A percentile compares a stretch with the other conserved stretches of the same genome.
phyloP scores from a whole-genome alignment of 805 yeast species.

The Nakazawaea siamensis region DNA sequence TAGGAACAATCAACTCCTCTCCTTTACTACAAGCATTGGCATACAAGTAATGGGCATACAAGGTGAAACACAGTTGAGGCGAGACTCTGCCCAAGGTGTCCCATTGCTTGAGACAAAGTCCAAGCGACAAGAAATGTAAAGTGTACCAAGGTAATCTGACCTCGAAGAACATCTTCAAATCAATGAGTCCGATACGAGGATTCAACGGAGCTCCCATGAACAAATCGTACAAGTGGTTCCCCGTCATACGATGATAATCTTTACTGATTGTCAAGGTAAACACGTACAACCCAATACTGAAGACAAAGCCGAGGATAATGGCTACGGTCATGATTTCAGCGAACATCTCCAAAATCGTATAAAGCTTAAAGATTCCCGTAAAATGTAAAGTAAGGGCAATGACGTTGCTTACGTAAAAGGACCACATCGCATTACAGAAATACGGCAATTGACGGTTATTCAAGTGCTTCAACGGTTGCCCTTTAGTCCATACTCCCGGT shows the following conservation, averaged over 20 bases:
- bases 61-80: conserved; percentile 64
- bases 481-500: conserved; percentile 94
- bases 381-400: conserved; percentile 58
- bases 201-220: conserved; percentile 98
- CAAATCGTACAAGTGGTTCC: conserved; percentile 81
- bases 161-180: conserved; percentile 94
- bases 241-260: conserved; percentile 87
- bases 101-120: conserved; percentile 69
- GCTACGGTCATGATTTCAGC: conserved; percentile 93
- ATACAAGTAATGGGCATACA: conserved; percentile 86
- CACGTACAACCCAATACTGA: conserved; percentile 63
- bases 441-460: conserved; percentile 79
- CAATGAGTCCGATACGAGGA: conserved; percentile 89
- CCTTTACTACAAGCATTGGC: conserved; percentile 98
- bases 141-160: conserved; percentile 97
- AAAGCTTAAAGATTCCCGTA: conserved; percentile 65
- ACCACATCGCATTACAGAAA: conserved; percentile 85
- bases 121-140: conserved; percentile 66
- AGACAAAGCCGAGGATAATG: conserved; percentile 65
- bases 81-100: conserved; percentile 75
- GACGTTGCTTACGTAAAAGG: conserved; percentile 64
- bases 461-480: conserved; percentile 83
- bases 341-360: conserved; percentile 70
- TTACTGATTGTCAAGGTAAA: conserved; percentile 56
- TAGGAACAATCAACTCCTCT: conserved; percentile 93